Conservation (phyloP, 768 basidiomycete species). For the Gloeostereum incarnatum region DNA sequence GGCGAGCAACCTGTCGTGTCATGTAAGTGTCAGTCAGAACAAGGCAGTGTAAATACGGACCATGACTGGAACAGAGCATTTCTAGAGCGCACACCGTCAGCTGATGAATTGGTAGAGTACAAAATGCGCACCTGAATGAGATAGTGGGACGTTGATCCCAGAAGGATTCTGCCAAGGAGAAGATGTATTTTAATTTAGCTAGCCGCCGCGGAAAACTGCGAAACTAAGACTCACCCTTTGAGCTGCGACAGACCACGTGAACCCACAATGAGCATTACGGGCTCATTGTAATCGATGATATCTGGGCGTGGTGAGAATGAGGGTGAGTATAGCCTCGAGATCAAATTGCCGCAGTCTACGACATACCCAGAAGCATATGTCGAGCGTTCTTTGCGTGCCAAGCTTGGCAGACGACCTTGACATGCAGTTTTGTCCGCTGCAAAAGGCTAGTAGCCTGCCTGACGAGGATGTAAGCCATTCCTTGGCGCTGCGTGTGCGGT, state of each 20-base stretch:
- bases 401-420: slow-evolving; percentile 85
- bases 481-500: slow-evolving; percentile 80
- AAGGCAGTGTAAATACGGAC: slow-evolving; percentile 20
- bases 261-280: slow-evolving; percentile 90
- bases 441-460: slow-evolving; percentile 85
- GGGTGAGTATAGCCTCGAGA: background rate
- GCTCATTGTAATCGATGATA: slow-evolving; percentile 80
- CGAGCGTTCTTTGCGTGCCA: slow-evolving; percentile 95
- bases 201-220: background rate
- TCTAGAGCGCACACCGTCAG: slow-evolving; percentile 29
- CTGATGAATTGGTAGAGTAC: slow-evolving; percentile 2
- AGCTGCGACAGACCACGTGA: slow-evolving; percentile 85
- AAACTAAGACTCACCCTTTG: slow-evolving; percentile 57
- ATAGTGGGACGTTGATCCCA: slow-evolving; percentile 94
- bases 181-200: slow-evolving; percentile 3
- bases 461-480: slow-evolving; percentile 76
- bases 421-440: slow-evolving; percentile 84
- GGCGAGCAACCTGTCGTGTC: slow-evolving; percentile 57
- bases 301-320: slow-evolving; percentile 26
- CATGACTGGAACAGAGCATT: slow-evolving; percentile 95
- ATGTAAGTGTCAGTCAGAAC: slow-evolving; percentile 1
- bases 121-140: slow-evolving; percentile 59
- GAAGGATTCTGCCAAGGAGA: slow-evolving; percentile 64
- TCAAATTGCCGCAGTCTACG: background rate
- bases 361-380: slow-evolving; percentile 69